A percentile compares a stretch with the other conserved stretches of the same genome.
Evolutionary conservation across 352 stramenopile species (phyloP).

Genomic region (Pythium phragmiticola): DNA sequence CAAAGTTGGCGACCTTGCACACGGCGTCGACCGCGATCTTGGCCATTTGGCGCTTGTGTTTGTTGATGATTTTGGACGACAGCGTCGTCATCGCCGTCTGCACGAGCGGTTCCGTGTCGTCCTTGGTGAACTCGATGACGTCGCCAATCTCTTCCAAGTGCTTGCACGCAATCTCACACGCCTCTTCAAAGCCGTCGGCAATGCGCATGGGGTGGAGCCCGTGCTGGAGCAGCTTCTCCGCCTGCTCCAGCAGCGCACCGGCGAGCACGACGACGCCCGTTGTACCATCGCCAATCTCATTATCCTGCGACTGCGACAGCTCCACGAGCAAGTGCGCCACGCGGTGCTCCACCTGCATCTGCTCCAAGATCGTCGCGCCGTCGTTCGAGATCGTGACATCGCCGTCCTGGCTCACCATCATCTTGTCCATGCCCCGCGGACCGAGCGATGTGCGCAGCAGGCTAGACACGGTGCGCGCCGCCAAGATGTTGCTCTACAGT

Average conservation of each 20-base stretch:
- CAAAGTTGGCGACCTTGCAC: constrained; percentile 97
- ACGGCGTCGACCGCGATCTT: constrained; percentile 98
- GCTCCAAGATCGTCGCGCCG: constrained; percentile 98
- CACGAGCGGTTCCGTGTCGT: constrained; percentile 95
- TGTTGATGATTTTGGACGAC: constrained; percentile 99
- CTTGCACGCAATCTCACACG: constrained; percentile 95
- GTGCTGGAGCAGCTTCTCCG: constrained; percentile 94
- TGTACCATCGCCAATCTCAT: constrained; percentile 99
- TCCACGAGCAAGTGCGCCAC: constrained; percentile 99
- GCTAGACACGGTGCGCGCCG: constrained; percentile 95
- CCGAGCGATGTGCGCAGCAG: constrained; percentile 98
- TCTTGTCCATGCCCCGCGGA: constrained; percentile 99
- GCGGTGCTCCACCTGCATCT: constrained; percentile 99
- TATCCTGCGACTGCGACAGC: constrained; percentile 98
- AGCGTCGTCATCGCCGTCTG: constrained; percentile 98
- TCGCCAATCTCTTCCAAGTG: constrained; percentile 95
- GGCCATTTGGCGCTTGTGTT: constrained; percentile 98
- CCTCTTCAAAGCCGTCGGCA: constrained; percentile 98
- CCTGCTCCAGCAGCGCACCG: constrained; percentile 96
- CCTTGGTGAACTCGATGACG: constrained; percentile 94
- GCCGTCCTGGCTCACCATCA: constrained; percentile 98
- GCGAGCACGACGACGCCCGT: constrained; percentile 99
- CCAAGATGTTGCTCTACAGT: constrained; percentile 97
- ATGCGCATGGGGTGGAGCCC: constrained; percentile 99
- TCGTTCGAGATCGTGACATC: constrained; percentile 99